Conservation (phyloP, 495 filamentous ascomycete species). For the Lasiosphaeria hispida region DNA sequence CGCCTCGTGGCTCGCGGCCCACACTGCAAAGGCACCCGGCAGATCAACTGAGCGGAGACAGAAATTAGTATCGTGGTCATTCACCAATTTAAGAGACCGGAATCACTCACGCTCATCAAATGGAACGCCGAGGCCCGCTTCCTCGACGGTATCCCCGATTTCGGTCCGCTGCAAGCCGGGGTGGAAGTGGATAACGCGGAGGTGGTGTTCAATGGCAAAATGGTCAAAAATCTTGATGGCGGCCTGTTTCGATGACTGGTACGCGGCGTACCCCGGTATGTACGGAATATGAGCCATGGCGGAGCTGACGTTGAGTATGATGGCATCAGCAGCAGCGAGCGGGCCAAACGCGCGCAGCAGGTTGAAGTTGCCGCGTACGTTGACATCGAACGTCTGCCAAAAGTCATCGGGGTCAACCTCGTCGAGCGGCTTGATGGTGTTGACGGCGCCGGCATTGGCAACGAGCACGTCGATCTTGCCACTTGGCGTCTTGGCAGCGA, state of each 20-base stretch:
- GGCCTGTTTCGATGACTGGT: constrained; percentile 18
- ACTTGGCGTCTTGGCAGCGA: not conserved
- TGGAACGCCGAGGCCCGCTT: not conserved
- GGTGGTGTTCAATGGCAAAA: constrained; percentile 7
- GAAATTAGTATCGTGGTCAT: not conserved
- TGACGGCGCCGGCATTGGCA: constrained; percentile 18
- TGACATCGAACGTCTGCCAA: constrained; percentile 16
- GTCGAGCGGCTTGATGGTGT: not conserved
- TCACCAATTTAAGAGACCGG: not conserved
- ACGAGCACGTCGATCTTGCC: constrained; percentile 23
- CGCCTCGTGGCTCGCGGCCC: constrained; percentile 46
- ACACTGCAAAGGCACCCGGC: constrained; percentile 45
- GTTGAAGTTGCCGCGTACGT: constrained; percentile 10
- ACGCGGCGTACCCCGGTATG: constrained; percentile 11
- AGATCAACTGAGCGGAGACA: constrained; percentile 31
- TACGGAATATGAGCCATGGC: constrained; percentile 8
- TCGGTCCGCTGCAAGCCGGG: constrained; percentile 16
- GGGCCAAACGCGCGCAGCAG: constrained; percentile 9
- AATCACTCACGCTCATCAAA: constrained; percentile 36
- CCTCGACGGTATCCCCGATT: constrained; percentile 8
- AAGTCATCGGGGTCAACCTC: constrained; percentile 8
- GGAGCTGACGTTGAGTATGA: constrained; percentile 16
- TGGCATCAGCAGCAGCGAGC: not conserved
- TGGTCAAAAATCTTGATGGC: constrained; percentile 18
- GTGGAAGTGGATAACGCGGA: constrained; percentile 16